phyloP scores from a whole-genome alignment of 371 early-diverging fungal species.

The Actinomortierella ambigua region DNA sequence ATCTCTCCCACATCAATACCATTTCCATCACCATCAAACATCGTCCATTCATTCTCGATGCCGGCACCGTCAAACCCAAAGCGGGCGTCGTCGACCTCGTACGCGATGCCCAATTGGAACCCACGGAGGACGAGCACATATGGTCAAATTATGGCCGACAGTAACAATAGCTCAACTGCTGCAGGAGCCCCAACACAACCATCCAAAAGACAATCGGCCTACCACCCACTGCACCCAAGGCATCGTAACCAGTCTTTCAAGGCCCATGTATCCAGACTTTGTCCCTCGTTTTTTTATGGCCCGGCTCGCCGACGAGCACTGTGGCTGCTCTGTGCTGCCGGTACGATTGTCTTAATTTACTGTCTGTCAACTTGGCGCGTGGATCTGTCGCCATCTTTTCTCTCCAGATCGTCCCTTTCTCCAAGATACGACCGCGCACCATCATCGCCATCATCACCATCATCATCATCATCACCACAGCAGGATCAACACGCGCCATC shows the following conservation, averaged over 20 bases:
- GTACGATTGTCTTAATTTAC: conserved; percentile 28
- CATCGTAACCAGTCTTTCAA: conserved; percentile 36
- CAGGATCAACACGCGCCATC: not conserved
- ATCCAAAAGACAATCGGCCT: conserved; percentile 12
- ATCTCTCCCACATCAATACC: not conserved
- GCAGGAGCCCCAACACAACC: not conserved
- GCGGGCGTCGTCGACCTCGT: conserved; percentile 21
- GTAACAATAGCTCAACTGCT: not conserved
- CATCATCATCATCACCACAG: not conserved
- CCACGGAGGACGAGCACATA: conserved; percentile 26
- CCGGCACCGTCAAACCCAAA: conserved; percentile 30
- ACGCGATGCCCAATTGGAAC: conserved; percentile 20
- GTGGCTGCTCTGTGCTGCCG: conserved; percentile 27
- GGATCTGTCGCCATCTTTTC: conserved; percentile 10
- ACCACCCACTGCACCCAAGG: conserved; percentile 18
- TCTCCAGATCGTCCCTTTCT: conserved; percentile 5
- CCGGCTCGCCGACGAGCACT: conserved; percentile 16
- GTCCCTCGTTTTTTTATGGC: conserved; percentile 27
- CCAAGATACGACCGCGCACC: not conserved
- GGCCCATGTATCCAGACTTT: conserved; percentile 27
- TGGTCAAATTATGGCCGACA: not conserved
- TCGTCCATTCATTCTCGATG: not conserved
- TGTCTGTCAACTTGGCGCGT: conserved; percentile 20
- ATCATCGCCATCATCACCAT: conserved; percentile 3
- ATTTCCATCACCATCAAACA: not conserved